Evolutionary conservation across 2,329 filamentous ascomycete species (phyloP), one percentile per base, ranked within the genome.

Genomic region (Arachnomyces sp.): DNA sequence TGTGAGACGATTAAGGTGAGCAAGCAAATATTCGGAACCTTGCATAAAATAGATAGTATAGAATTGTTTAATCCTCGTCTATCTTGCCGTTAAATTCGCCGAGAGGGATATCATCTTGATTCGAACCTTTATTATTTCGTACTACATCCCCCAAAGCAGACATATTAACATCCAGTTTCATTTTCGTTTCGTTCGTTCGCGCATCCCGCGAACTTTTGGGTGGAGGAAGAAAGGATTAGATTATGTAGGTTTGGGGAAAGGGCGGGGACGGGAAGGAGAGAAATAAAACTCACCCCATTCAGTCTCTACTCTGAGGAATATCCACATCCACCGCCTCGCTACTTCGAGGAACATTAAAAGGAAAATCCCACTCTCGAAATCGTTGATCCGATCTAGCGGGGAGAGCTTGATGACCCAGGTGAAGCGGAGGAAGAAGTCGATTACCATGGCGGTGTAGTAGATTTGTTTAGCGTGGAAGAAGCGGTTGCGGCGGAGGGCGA

Each of bases 221-320:
- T 16, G 5, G 7, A 21, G 11, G 21, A 17, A 18, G 18, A 15
- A 4, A 6, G 28, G 14, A 49, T 40, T 44, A 36, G 21, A 33
- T 33, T 21, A 39, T 28, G 17, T 42, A 6, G 13, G 7, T n/a
- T n/a, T 17, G 17, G 33, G 30, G 14, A 32, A 34, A 17, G 31
- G 34, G 17, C 48, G 31, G 39, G 56, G 31, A 59, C 47, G 31
- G 21, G 37, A 33, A 28, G 46, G 42, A 39, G 34, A 40, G 35
- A 34, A 28, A 34, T 16, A 28, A 13, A 9, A 65, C 65, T 79
- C 71, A 63, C 86, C 76, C 84, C 85, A 95, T 68, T 98, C 92
- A 15, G 87, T 89, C 71, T 98, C 92, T 31, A 94, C 82, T 7
- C 92, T 78, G 65, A 96, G 86, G 65, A 95, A 96, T 42, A 95